Evolutionary conservation across 1,284 basidiomycete species (phyloP).

Genomic region (Fomitopsis palustris): DNA sequence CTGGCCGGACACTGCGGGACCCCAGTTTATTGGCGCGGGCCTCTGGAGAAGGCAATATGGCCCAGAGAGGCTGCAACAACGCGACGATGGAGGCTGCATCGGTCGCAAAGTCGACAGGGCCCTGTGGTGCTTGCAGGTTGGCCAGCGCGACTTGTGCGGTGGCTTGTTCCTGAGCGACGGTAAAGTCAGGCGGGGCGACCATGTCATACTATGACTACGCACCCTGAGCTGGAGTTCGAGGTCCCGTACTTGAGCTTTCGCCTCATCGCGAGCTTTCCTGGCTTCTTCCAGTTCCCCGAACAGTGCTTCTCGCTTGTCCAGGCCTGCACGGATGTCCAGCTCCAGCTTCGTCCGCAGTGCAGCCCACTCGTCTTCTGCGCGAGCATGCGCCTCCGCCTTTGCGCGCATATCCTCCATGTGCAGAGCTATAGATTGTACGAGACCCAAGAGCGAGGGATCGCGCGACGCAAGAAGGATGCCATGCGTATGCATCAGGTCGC

Average conservation of each 20-base stretch:
- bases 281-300: conserved; percentile 53
- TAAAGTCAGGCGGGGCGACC: not conserved
- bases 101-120: conserved; percentile 39
- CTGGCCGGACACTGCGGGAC: conserved; percentile 43
- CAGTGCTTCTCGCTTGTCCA: conserved; percentile 47
- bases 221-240: conserved; percentile 46
- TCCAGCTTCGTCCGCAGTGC: conserved; percentile 42
- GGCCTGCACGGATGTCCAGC: conserved; percentile 42
- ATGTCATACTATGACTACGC: conserved; percentile 9
- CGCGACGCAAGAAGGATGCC: conserved; percentile 48
- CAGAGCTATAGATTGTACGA: conserved; percentile 46
- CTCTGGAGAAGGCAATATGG: conserved; percentile 74
- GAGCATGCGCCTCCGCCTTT: conserved; percentile 46
- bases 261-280: conserved; percentile 51
- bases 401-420: conserved; percentile 54
- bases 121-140: conserved; percentile 15
- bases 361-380: conserved; percentile 48
- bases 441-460: conserved; percentile 47
- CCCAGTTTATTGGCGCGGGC: conserved; percentile 66
- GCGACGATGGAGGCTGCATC: conserved; percentile 60
- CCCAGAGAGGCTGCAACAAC: conserved; percentile 74
- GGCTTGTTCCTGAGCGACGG: conserved; percentile 22
- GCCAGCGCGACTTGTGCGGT: conserved; percentile 3
- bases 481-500: conserved; percentile 48
- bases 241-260: conserved; percentile 40